Conservation (phyloP, 2,329 filamentous ascomycete species). For the Moelleriella libera region DNA sequence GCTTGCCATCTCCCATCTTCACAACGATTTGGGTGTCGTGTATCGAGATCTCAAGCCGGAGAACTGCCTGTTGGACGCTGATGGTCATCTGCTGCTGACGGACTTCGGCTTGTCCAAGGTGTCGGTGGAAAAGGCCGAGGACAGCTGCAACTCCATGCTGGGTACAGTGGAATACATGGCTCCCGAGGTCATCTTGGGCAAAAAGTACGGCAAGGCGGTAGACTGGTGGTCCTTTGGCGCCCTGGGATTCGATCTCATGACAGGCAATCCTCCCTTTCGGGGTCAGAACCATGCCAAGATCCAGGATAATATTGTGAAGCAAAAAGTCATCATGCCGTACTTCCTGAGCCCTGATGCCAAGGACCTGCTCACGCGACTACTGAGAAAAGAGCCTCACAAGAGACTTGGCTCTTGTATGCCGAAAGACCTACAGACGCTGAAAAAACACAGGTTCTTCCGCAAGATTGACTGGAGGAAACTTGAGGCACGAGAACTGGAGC, state of each 20-base stretch:
- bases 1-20: conserved; percentile 82
- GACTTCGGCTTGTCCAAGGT: conserved; percentile 98
- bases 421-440: conserved; percentile 73
- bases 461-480: conserved; percentile 92
- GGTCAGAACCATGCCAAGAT: conserved; percentile 90
- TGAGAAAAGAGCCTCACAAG: conserved; percentile 87
- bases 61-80: conserved; percentile 83
- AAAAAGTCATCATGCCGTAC: conserved; percentile 80
- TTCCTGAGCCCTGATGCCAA: conserved; percentile 86
- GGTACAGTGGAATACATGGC: conserved; percentile 99
- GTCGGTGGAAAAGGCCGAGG: conserved; percentile 45
- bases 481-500: conserved; percentile 65
- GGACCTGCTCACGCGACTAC: conserved; percentile 75
- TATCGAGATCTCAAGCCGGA: conserved; percentile 97
- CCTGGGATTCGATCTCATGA: conserved; percentile 82
- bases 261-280: conserved; percentile 79
- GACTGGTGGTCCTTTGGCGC: conserved; percentile 99
- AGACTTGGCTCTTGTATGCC: conserved; percentile 79
- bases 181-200: conserved; percentile 78
- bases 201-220: conserved; percentile 83
- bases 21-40: conserved; percentile 82
- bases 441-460: conserved; percentile 90
- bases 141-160: conserved; percentile 73
- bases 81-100: conserved; percentile 86
- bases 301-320: conserved; percentile 87